Conservation (phyloP, 352 stramenopile species). For the Globisporangium middletonii region DNA sequence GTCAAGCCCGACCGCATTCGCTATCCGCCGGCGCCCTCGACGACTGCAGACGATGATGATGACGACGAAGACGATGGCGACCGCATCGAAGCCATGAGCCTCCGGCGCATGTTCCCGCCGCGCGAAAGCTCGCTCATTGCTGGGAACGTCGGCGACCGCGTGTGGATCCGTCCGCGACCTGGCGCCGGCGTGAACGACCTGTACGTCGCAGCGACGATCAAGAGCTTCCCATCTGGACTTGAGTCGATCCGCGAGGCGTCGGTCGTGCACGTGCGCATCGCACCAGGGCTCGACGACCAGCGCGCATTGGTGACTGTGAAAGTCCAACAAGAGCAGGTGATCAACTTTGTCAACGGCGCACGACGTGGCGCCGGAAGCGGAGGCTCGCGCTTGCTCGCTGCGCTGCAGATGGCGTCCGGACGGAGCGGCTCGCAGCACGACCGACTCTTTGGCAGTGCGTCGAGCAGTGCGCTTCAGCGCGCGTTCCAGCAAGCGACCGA, state of each 20-base stretch:
- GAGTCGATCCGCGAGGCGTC: constrained; percentile 39
- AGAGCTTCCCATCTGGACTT: constrained; percentile 48
- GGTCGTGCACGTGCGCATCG: constrained; percentile 46
- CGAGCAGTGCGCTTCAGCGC: constrained; percentile 17
- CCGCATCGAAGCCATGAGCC: constrained; percentile 65
- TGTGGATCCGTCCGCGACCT: constrained; percentile 49
- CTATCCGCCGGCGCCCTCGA: constrained; percentile 31
- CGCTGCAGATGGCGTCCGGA: constrained; percentile 36
- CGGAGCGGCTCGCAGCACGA: constrained; percentile 11
- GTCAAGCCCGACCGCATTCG: constrained; percentile 46
- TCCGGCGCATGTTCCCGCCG: constrained; percentile 57
- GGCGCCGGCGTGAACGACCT: constrained; percentile 28
- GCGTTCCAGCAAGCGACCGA: constrained; percentile 39
- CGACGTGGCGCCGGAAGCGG: constrained; percentile 23
- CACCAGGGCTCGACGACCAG: constrained; percentile 30
- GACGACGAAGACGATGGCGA: not conserved
- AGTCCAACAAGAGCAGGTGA: constrained; percentile 51
- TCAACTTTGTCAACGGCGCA: constrained; percentile 40
- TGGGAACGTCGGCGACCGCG: constrained; percentile 51
- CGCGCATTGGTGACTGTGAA: constrained; percentile 27
- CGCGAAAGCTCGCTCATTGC: constrained; percentile 47
- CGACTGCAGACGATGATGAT: constrained; percentile 8
- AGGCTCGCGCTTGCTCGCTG: constrained; percentile 50
- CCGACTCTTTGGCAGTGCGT: constrained; percentile 11
- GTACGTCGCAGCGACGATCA: constrained; percentile 51